phyloP scores from a whole-genome alignment of 768 basidiomycete species.

The Russula compacta region DNA sequence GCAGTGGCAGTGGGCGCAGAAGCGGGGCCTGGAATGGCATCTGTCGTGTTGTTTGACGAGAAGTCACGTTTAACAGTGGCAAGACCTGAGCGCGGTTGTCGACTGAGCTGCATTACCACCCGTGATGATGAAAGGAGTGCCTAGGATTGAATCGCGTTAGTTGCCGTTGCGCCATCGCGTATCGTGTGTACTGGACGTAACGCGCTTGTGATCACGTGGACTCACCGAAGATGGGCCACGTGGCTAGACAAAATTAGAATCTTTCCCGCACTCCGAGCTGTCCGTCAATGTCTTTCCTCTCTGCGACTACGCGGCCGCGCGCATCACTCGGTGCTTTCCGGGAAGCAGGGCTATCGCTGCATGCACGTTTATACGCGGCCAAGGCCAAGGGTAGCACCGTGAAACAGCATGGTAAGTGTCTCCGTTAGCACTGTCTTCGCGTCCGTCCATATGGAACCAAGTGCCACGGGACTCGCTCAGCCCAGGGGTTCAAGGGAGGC shows the following conservation, averaged over 20 bases:
- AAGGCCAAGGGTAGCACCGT: slow-evolving; percentile 5
- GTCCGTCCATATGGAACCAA: not conserved
- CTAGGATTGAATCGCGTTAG: not conserved
- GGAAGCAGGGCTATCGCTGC: not conserved
- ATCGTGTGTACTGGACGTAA: no score
- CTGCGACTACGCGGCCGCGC: not conserved
- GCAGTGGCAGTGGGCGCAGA: slow-evolving; percentile 38
- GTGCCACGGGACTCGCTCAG: not conserved
- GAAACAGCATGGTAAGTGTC: slow-evolving; percentile 11
- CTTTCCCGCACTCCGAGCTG: not conserved
- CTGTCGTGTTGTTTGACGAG: slow-evolving; percentile 31
- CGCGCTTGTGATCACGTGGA: slow-evolving; percentile 4
- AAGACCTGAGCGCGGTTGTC: slow-evolving; percentile 45
- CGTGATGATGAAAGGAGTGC: not conserved
- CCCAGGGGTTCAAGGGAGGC: slow-evolving; percentile 15
- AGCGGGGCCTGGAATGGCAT: slow-evolving; percentile 17
- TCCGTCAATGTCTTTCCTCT: slow-evolving; percentile 8
- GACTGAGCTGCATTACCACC: slow-evolving; percentile 6
- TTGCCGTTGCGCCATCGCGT: not conserved
- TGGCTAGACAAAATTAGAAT: not conserved
- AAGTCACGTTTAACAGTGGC: slow-evolving; percentile 55
- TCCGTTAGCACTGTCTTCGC: not conserved
- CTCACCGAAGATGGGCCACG: not conserved
- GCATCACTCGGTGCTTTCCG: not conserved
- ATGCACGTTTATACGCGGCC: slow-evolving; percentile 8